Base-by-base conservation (phyloP, 176 grass and related monocot species). In the Themeda triandra region DNA sequence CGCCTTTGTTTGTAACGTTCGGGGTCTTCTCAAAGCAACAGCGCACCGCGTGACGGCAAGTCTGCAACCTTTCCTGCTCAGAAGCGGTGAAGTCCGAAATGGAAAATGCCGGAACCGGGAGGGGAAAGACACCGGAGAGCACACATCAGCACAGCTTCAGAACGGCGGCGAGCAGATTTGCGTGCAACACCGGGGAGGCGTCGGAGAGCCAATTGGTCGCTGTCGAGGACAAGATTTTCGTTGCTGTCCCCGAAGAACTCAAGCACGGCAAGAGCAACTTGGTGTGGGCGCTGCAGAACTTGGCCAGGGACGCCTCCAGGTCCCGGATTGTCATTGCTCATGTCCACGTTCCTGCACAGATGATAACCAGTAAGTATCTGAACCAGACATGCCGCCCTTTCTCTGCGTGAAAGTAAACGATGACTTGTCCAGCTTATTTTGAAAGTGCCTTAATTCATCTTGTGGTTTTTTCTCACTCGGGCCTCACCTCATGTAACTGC, bases 271-370 rank as follows among this genome's bases (percentile, higher is more conserved):
- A 70, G 37, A 85, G 72, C 14, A 90, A 78, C 41, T 80, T 93
- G 19, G 13, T 66, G 6, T 93, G 91, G 91, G 85, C 88, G 40
- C 75, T 93, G 8, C 77, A 90, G 59, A 88, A 88, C 83, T 21
- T 78, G 29, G 32, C 58, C 72, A 85, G 23, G 8, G 40, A 78
- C 73, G 19, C 48, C 30, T n/a, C 74, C 51, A 40, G 24, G 39
- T 51, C 63, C 3, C 88, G 30, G 77, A 71, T 92, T 39, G 71
- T 83, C 24, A 59, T 92, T 17, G 66, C 58, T 13, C 90, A 92
- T 66, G 90, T 88, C 74, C 82, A 92, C 81, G 27, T 45, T 31
- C 90, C 90, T 40, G 56, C 85, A 28, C 63, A 88, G 60, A 83
- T 68, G 72, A 84, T 84, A 27, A 51, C 85, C 46, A 80, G 89